phyloP scores from a whole-genome alignment of 805 yeast genomes.

The Candida piceae region DNA sequence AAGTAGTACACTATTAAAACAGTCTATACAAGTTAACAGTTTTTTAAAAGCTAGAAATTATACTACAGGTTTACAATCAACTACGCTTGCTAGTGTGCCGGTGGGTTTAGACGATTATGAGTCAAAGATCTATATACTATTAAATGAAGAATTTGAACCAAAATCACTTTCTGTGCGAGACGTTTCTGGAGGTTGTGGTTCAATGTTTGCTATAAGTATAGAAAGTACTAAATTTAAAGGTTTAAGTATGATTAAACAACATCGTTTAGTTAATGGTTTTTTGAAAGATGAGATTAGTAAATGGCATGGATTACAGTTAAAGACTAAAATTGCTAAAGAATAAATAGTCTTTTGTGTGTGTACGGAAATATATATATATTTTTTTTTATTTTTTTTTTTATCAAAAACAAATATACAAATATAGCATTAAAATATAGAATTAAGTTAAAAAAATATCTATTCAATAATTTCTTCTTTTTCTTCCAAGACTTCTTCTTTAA shows the following conservation, averaged over 20 bases:
- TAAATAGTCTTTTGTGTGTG: not conserved
- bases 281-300: constrained; percentile 78
- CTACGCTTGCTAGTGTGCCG: no score
- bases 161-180: constrained; percentile 63
- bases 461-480: constrained; percentile 69
- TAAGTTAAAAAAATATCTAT: constrained; percentile 4
- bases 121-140: constrained; percentile 50
- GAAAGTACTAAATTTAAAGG: constrained; percentile 75
- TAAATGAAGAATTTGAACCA: constrained; percentile 57
- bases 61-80: not conserved
- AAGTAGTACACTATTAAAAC: no score
- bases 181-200: constrained; percentile 94
- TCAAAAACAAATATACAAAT: no score
- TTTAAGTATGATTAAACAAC: constrained; percentile 82
- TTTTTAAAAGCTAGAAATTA: no score
- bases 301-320: constrained; percentile 94
- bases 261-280: constrained; percentile 76
- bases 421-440: no score
- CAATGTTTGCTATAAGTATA: constrained; percentile 88
- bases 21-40: no score
- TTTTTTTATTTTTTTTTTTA: no score
- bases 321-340: constrained; percentile 51
- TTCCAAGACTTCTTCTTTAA: constrained; percentile 68
- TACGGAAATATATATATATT: no score
- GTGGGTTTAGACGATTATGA: constrained; percentile 54